A percentile compares a stretch with the other conserved stretches of the same genome.
Evolutionary conservation across 1,284 basidiomycete species (phyloP).

Genomic region (Sanghuangporus sanghuang): DNA sequence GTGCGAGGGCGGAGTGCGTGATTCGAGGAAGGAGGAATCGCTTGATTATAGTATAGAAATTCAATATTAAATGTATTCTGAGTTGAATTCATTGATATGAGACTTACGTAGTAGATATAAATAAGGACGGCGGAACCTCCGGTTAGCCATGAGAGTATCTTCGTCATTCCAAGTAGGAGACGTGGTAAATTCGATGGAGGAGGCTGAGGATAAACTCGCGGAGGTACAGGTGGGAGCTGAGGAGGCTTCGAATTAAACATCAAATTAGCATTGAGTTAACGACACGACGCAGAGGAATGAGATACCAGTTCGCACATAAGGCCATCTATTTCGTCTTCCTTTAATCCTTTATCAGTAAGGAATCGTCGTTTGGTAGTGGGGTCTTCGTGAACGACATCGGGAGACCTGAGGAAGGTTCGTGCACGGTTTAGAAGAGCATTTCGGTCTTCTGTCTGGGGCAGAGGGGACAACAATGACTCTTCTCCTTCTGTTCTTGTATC

Average conservation of each 20-base stretch:
- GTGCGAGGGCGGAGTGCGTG: slow-evolving; percentile 49
- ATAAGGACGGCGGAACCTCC: slow-evolving; percentile 56
- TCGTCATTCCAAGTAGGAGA: slow-evolving; percentile 53
- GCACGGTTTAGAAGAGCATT: slow-evolving; percentile 53
- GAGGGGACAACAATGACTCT: neutral
- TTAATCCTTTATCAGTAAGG: slow-evolving; percentile 67
- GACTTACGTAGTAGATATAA: slow-evolving; percentile 58
- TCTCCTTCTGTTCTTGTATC: neutral
- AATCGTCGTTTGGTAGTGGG: slow-evolving; percentile 53
- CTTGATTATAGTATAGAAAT: slow-evolving; percentile 30
- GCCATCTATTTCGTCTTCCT: slow-evolving; percentile 50
- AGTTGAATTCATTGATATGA: neutral
- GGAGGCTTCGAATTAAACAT: slow-evolving; percentile 35
- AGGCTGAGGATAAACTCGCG: slow-evolving; percentile 66
- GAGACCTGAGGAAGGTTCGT: slow-evolving; percentile 57
- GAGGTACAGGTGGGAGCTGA: slow-evolving; percentile 52
- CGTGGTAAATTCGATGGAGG: slow-evolving; percentile 66
- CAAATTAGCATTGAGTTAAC: neutral
- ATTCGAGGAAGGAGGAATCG: slow-evolving; percentile 65
- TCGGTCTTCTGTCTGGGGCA: slow-evolving; percentile 20
- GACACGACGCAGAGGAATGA: neutral
- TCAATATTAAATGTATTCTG: neutral
- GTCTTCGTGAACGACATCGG: slow-evolving; percentile 59
- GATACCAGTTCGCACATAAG: slow-evolving; percentile 56
- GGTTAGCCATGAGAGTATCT: slow-evolving; percentile 59